phyloP scores from a whole-genome alignment of 2,329 filamentous ascomycete genomes.

The Monosporascus sp. region DNA sequence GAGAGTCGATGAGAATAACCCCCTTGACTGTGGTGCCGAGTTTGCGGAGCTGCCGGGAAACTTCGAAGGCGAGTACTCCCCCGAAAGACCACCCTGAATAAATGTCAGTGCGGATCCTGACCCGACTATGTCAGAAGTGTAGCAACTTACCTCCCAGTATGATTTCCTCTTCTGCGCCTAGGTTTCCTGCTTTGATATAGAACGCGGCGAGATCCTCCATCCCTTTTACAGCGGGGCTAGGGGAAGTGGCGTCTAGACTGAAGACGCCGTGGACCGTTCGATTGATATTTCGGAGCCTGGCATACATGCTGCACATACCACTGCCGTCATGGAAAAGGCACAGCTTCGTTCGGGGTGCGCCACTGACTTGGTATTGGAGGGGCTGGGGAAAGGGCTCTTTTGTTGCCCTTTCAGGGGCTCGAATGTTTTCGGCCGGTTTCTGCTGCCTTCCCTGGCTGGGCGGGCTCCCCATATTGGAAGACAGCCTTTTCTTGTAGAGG shows the following conservation, averaged over 20 bases:
- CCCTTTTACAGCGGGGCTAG: background rate
- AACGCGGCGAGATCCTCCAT: constrained; percentile 13
- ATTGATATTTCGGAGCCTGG: constrained; percentile 1
- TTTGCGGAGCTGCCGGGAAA: constrained; percentile 32
- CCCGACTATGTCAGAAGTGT: background rate
- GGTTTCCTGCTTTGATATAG: constrained; percentile 12
- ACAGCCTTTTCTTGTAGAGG: constrained; percentile 1
- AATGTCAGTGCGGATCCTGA: background rate
- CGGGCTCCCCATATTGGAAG: background rate
- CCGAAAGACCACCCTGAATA: constrained; percentile 42
- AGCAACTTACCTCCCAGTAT: constrained; percentile 34
- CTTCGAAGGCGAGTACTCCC: constrained; percentile 45
- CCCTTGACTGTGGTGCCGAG: constrained; percentile 31
- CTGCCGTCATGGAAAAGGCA: constrained; percentile 26
- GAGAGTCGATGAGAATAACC: constrained; percentile 39
- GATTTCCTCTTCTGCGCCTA: constrained; percentile 4
- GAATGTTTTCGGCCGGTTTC: background rate
- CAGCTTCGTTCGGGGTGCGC: constrained; percentile 5
- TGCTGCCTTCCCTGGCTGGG: background rate
- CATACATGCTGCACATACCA: constrained; percentile 15
- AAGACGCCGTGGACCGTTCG: constrained; percentile 1
- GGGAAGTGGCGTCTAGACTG: constrained; percentile 4
- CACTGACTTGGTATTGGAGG: background rate
- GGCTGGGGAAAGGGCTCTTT: background rate
- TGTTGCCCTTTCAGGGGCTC: background rate